Evolutionary conservation across 768 basidiomycete genomes (phyloP).

Genomic region (Serendipita sp.): DNA sequence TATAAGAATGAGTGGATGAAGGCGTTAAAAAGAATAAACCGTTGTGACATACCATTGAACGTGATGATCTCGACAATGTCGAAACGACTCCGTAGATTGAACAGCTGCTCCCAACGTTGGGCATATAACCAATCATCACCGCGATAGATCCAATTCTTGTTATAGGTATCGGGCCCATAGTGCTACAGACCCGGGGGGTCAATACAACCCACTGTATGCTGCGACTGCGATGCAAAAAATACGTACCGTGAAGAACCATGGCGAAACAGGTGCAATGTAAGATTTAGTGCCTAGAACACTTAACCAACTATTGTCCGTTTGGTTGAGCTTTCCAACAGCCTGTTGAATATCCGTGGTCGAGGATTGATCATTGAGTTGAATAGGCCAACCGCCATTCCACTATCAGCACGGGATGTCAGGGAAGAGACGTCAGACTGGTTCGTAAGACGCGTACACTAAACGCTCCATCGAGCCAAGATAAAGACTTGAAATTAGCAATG

Average conservation of each 20-base stretch:
- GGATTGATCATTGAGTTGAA: background rate
- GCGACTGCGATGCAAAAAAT: background rate
- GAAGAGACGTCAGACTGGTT: background rate
- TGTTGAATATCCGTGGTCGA: background rate
- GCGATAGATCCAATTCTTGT: conserved; percentile 56
- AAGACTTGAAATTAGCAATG: conserved; percentile 19
- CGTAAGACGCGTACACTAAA: conserved; percentile 32
- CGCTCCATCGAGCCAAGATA: conserved; percentile 32
- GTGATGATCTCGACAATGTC: conserved; percentile 45
- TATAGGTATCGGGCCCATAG: conserved; percentile 44
- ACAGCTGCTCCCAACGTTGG: conserved; percentile 49
- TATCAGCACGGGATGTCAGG: conserved; percentile 13
- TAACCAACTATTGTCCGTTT: background rate
- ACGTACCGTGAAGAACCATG: conserved; percentile 52
- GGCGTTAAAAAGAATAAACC: too few species aligned
- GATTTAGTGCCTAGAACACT: conserved; percentile 12
- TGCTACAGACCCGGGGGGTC: conserved; percentile 22
- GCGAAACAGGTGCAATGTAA: conserved; percentile 42
- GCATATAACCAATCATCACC: conserved; percentile 51
- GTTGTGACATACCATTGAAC: conserved; percentile 30
- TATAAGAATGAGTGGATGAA: background rate
- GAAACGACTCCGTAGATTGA: conserved; percentile 35
- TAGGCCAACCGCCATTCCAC: conserved; percentile 74
- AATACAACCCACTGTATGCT: background rate
- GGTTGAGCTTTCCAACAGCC: background rate